Evolutionary conservation across 208 protist genomes (phyloP).

Genomic region (Leptomonas pyrrhocoris): DNA sequence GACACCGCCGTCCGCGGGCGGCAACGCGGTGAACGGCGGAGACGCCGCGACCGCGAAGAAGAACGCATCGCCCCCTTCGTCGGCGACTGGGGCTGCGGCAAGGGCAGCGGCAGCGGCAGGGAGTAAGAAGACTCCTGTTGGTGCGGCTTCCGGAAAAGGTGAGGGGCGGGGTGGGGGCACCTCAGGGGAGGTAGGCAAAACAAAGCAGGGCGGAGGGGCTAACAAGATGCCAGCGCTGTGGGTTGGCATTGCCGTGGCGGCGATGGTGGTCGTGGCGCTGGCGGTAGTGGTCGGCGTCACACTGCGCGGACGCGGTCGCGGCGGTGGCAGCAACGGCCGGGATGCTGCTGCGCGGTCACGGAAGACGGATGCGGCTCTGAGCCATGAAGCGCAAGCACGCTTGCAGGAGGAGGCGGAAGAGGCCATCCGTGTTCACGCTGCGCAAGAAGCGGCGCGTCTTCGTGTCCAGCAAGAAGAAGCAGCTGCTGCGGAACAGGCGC

Average conservation of each 20-base stretch:
- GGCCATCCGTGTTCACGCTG: not conserved
- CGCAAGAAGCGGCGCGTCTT: not conserved
- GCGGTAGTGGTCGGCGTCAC: constrained; percentile 17
- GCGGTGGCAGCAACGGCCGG: not conserved
- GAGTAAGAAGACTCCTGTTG: not conserved
- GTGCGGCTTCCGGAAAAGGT: too few relatives aligned
- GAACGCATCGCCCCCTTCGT: not conserved
- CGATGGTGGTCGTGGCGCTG: constrained; percentile 18
- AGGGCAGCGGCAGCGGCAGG: not conserved
- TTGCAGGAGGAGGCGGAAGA: not conserved
- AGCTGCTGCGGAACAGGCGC: not conserved
- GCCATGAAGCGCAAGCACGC: not conserved
- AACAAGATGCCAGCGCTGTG: constrained; percentile 13
- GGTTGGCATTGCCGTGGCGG: constrained; percentile 17
- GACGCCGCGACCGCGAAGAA: not conserved
- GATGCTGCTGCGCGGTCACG: not conserved
- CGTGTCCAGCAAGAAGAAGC: not conserved
- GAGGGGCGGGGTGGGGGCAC: too few relatives aligned
- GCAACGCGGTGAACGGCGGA: not conserved
- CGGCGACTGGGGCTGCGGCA: too few relatives aligned
- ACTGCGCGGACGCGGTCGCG: not conserved
- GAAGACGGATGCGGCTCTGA: not conserved
- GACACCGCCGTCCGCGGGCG: not conserved
- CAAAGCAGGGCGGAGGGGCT: not conserved
- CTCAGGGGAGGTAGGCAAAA: not conserved